Conservation (phyloP, 495 filamentous ascomycete species). For the Penicillium longicatenatum region DNA sequence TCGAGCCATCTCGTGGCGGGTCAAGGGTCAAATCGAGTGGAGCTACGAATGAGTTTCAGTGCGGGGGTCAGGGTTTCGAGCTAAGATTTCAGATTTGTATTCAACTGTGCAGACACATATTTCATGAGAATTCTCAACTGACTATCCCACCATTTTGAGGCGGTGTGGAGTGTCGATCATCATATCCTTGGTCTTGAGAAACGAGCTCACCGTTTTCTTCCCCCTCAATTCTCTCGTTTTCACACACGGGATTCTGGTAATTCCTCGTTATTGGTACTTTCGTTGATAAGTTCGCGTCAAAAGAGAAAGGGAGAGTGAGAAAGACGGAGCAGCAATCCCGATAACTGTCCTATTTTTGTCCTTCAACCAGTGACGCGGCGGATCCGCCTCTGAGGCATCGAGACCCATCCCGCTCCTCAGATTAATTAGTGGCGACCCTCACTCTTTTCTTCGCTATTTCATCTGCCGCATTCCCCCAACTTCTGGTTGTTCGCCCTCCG, state of each 20-base stretch:
- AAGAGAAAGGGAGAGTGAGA: not conserved
- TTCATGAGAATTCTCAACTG: too few relatives aligned
- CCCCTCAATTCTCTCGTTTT: constrained; percentile 11
- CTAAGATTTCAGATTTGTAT: too few relatives aligned
- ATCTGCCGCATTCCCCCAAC: constrained; percentile 21
- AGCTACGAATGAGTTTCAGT: constrained; percentile 30
- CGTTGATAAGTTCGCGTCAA: not conserved
- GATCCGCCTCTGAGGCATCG: constrained; percentile 27
- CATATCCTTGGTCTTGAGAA: constrained; percentile 22
- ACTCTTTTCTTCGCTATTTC: constrained; percentile 18
- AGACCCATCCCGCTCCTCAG: constrained; percentile 27
- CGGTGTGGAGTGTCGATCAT: constrained; percentile 35
- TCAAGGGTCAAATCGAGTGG: constrained; percentile 38
- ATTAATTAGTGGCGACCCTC: constrained; percentile 26
- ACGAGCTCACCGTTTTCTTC: constrained; percentile 25
- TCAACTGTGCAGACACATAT: too few relatives aligned
- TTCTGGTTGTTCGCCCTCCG: constrained; percentile 15
- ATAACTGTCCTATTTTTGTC: constrained; percentile 4
- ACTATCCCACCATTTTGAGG: constrained; percentile 16
- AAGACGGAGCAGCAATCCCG: not conserved
- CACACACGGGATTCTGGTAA: constrained; percentile 17
- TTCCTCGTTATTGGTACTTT: constrained; percentile 4
- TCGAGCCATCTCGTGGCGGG: constrained; percentile 54
- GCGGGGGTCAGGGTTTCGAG: too few relatives aligned
- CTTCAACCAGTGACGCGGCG: constrained; percentile 15